Percentiles rank a stretch among this genome's conserved stretches.
Evolutionary conservation across 2,329 filamentous ascomycete species (phyloP).

Genomic region (Metarhizium brunneum): DNA sequence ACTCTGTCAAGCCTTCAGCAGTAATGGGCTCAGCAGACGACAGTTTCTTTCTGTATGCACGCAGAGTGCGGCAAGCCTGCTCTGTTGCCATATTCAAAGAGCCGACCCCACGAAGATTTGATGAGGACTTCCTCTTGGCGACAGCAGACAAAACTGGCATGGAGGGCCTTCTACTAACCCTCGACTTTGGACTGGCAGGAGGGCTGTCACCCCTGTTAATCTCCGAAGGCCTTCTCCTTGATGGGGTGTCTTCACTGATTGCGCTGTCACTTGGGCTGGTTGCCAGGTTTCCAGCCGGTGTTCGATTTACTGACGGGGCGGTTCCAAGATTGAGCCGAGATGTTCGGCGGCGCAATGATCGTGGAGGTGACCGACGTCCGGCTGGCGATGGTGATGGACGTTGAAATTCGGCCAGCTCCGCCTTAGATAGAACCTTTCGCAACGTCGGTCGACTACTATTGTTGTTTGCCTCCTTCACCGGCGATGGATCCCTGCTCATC

Average conservation of each 20-base stretch:
- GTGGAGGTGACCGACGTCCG: constrained; percentile 46
- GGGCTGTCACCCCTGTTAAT: constrained; percentile 37
- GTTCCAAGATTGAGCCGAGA: constrained; percentile 40
- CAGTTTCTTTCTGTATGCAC: constrained; percentile 55
- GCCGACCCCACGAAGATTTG: constrained; percentile 41
- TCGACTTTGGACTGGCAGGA: constrained; percentile 39
- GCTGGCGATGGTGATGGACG: constrained; percentile 33
- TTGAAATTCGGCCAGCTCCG: constrained; percentile 75
- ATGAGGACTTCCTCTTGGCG: constrained; percentile 38
- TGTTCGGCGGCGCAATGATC: constrained; percentile 43
- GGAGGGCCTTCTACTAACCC: constrained; percentile 41
- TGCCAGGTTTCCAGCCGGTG: constrained; percentile 29
- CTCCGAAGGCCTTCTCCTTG: constrained; percentile 36
- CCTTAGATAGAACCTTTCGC: constrained; percentile 76
- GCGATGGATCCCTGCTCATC: constrained; percentile 43
- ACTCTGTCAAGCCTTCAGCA: constrained; percentile 48
- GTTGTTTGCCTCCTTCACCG: constrained; percentile 41
- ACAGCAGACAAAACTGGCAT: constrained; percentile 37
- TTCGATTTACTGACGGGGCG: constrained; percentile 22
- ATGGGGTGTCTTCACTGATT: constrained; percentile 36
- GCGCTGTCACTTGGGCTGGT: constrained; percentile 29
- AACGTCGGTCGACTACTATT: constrained; percentile 61
- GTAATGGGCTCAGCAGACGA: constrained; percentile 46
- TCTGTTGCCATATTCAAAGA: constrained; percentile 55
- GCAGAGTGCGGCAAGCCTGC: constrained; percentile 52